These are phyloP conservation scores for Chaetomiaceae sp. DNA, from an alignment of 2,329 filamentous ascomycete species.

Conservation along the genomic window DNA sequence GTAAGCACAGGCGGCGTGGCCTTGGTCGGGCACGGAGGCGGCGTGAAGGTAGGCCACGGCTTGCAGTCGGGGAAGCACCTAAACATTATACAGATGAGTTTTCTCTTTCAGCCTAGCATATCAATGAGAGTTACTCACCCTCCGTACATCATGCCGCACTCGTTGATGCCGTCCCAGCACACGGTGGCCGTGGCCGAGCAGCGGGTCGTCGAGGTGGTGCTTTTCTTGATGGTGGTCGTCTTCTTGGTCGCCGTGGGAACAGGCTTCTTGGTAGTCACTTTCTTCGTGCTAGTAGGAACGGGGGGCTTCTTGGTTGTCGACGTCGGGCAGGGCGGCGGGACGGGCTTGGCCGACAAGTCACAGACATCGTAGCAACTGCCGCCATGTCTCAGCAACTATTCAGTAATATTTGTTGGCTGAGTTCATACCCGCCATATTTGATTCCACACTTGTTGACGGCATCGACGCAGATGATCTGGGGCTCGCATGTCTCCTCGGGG, in stretches of 20 bases:
- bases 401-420: background rate
- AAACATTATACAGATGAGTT: background rate
- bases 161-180: constrained; percentile 22
- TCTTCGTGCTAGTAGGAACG: background rate
- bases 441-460: constrained; percentile 20
- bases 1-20: background rate
- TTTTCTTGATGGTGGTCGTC: background rate
- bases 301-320: constrained; percentile 2
- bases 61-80: constrained; percentile 23
- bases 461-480: constrained; percentile 21
- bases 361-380: constrained; percentile 20
- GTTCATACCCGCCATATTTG: constrained; percentile 21
- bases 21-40: constrained; percentile 16
- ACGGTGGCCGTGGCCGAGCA: constrained; percentile 11
- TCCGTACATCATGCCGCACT: constrained; percentile 23
- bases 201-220: background rate
- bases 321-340: constrained; percentile 15
- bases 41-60: constrained; percentile 21
- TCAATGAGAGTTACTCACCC: constrained; percentile 13
- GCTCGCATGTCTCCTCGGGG: background rate
- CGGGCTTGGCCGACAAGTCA: constrained; percentile 14
- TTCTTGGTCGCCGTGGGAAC: background rate
- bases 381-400: background rate
- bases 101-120: background rate
- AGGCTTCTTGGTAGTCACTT: constrained; percentile 1